Evolutionary conservation across 179 eudicot genomes (phyloP), one percentile per base, ranked within the genome.

Genomic region (Carnegiea gigantea): DNA sequence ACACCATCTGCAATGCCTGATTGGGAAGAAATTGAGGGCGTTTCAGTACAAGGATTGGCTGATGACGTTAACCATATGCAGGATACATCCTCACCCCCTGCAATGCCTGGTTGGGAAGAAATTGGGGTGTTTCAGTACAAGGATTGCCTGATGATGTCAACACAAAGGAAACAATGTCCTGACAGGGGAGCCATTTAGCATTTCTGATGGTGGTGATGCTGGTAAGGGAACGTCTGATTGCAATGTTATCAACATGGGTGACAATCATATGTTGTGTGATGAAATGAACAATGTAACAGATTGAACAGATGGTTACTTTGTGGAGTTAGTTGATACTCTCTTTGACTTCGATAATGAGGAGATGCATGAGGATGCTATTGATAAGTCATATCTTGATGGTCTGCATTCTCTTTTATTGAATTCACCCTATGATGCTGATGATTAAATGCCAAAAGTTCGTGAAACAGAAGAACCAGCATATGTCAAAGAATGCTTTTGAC

Each of bases 311-410:
- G 90, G 75, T 70, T 85, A 81, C 72, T 77, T 91, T 17, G 82
- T 76, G 4, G 85, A 81, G 77, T 77, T 88, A 54, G 80, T 91
- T 2, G 78, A 87, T 81, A 8, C 78, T 76, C 2, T 59, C 2
- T 59, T 88, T 64, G 77, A 88, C 79, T 85, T 87, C 49, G 13
- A 2, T 60, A 87, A 85, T 48, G 91, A 89, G 40, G 93, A 90
- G 21, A 82, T 86, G 79, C 86, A 81, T 71, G 80, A 78, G 7
- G 65, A 86, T 82, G 88, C 76, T 24, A 87, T 87, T 26, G 89
- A 86, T 59, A 83, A 83, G 36, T 33, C 36, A 33, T 33, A 33
- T 33, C 36, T 33, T 33, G 36, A 33, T 33, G 36, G 36, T 33
- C 36, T 33, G 36, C 2, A 2, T 33, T 33, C 36, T 33, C 2